Evolutionary conservation across 1,139 yeast species (phyloP).

Genomic region (Casaregolazyma lundiana): DNA sequence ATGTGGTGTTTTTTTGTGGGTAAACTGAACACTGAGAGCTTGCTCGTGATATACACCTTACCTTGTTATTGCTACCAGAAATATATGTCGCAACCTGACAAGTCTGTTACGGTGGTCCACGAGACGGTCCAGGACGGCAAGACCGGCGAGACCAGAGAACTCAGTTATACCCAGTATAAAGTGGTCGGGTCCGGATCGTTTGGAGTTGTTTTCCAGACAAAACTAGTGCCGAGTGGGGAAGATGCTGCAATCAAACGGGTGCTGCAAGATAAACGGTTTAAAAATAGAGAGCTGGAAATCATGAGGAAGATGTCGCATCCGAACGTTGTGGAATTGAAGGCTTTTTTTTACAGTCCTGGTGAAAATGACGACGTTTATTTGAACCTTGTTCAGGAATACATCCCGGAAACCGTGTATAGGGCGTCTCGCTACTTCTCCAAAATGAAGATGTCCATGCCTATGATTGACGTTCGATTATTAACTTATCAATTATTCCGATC

Average conservation of each 20-base stretch:
- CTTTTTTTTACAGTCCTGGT: slow-evolving; percentile 80
- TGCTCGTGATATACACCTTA: neutral
- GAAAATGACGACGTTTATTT: slow-evolving; percentile 74
- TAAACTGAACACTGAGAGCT: neutral
- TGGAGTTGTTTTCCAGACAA: slow-evolving; percentile 92
- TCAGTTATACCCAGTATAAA: slow-evolving; percentile 67
- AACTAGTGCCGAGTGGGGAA: slow-evolving; percentile 67
- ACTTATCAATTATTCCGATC: slow-evolving; percentile 91
- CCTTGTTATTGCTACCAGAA: neutral
- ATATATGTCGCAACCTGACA: slow-evolving; percentile 5
- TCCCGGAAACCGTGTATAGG: slow-evolving; percentile 91
- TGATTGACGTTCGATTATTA: slow-evolving; percentile 81
- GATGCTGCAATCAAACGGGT: slow-evolving; percentile 91
- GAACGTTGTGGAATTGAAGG: slow-evolving; percentile 82
- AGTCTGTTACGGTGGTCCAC: slow-evolving; percentile 38
- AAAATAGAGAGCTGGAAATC: slow-evolving; percentile 92
- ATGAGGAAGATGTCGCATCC: slow-evolving; percentile 87
- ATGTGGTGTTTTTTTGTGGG: neutral
- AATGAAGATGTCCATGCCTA: slow-evolving; percentile 74
- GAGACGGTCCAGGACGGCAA: slow-evolving; percentile 74
- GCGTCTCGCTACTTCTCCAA: slow-evolving; percentile 82
- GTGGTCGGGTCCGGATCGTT: slow-evolving; percentile 98
- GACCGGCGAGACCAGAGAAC: slow-evolving; percentile 56
- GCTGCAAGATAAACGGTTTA: slow-evolving; percentile 89
- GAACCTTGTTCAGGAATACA: slow-evolving; percentile 82